Evolutionary conservation across 768 basidiomycete species (phyloP).

Genomic region (Terana coerulea): DNA sequence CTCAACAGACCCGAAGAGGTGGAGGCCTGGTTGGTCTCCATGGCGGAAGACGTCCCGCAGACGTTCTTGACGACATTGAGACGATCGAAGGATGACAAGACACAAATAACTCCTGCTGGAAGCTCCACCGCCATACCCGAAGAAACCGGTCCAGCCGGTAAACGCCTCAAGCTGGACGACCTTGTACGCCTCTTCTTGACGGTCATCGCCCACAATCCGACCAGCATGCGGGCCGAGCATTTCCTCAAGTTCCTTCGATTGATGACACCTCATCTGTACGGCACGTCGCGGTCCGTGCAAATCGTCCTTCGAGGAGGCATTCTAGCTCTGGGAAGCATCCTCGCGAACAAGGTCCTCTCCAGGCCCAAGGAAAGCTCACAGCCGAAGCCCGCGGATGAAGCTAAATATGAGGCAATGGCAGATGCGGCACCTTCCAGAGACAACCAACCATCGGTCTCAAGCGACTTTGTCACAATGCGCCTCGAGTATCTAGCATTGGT

Average conservation of each 20-base stretch:
- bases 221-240: conserved; percentile 61
- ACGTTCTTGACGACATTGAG: conserved; percentile 57
- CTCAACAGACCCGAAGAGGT: conserved; percentile 62
- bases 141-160: conserved; percentile 46
- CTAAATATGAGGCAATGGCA: conserved; percentile 17
- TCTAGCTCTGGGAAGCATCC: conserved; percentile 56
- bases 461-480: conserved; percentile 56
- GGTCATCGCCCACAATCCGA: conserved; percentile 73
- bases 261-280: conserved; percentile 53
- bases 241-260: conserved; percentile 62
- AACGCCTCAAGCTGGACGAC: conserved; percentile 55
- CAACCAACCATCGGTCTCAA: conserved; percentile 44
- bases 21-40: conserved; percentile 64
- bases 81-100: conserved; percentile 37
- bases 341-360: conserved; percentile 41
- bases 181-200: conserved; percentile 72
- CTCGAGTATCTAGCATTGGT: conserved; percentile 61
- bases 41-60: conserved; percentile 73
- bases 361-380: conserved; percentile 41
- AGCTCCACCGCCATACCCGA: conserved; percentile 44
- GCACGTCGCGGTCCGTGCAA: conserved; percentile 50
- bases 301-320: conserved; percentile 62
- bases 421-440: conserved; percentile 17
- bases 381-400: conserved; percentile 26
- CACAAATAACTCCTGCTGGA: conserved; percentile 3